Evolutionary conservation across 2,329 filamentous ascomycete species (phyloP).

Genomic region (Cordyceps farinosa): DNA sequence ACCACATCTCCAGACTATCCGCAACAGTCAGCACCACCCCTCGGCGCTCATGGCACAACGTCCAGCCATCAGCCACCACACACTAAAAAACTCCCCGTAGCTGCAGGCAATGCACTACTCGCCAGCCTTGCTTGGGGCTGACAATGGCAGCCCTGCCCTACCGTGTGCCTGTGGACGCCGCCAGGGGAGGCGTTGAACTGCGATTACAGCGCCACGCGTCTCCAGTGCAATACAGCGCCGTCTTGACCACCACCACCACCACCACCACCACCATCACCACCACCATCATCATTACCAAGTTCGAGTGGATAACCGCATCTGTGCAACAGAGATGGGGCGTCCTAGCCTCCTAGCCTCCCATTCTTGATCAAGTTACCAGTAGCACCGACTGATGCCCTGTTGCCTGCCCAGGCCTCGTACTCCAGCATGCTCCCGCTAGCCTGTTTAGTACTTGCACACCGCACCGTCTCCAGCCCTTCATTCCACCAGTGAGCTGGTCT

Average conservation of each 20-base stretch:
- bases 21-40: neutral
- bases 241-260: neutral
- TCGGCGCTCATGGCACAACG: slow-evolving; percentile 5
- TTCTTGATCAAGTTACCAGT: neutral
- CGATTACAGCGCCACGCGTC: neutral
- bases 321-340: slow-evolving; percentile 1
- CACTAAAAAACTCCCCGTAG: slow-evolving; percentile 6
- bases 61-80: neutral
- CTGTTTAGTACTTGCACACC: slow-evolving; percentile 15
- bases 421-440: neutral
- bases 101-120: neutral
- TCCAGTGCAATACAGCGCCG: neutral
- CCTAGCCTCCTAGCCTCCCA: neutral
- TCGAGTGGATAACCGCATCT: neutral
- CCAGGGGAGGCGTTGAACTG: too few relatives aligned
- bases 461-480: neutral
- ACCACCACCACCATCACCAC: neutral
- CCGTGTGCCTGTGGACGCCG: too few relatives aligned
- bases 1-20: neutral
- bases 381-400: neutral
- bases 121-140: slow-evolving; percentile 2
- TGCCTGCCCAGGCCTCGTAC: neutral
- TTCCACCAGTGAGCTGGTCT: neutral
- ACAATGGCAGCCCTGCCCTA: neutral
- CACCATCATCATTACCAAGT: neutral